Percentiles rank a stretch among this genome's conserved stretches.
Evolutionary conservation across 2,329 filamentous ascomycete genomes (phyloP).

Genomic region (Anisogramma anomala): DNA sequence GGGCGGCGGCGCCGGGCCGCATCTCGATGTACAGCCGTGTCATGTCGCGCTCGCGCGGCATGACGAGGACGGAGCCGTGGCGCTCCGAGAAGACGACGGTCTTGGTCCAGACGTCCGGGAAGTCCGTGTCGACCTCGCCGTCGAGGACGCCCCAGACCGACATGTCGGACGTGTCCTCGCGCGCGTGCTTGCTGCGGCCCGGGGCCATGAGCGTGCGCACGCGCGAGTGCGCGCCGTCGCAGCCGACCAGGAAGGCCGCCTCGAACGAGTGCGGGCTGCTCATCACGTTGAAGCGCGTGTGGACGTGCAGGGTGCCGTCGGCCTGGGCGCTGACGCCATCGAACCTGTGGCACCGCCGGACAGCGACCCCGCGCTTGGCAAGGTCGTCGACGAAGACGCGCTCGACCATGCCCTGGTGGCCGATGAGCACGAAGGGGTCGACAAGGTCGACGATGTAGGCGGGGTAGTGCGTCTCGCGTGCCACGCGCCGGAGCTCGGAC

Average conservation of each 20-base stretch:
- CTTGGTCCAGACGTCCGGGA: slow-evolving; percentile 67
- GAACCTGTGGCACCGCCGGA: slow-evolving; percentile 26
- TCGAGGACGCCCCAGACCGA: slow-evolving; percentile 60
- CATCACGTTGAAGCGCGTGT: slow-evolving; percentile 28
- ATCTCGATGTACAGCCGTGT: slow-evolving; percentile 53
- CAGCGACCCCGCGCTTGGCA: slow-evolving; percentile 34
- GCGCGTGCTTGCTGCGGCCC: slow-evolving; percentile 38
- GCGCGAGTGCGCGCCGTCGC: slow-evolving; percentile 55
- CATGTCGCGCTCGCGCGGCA: slow-evolving; percentile 62
- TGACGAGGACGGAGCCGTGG: slow-evolving; percentile 59
- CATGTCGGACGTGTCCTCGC: slow-evolving; percentile 41
- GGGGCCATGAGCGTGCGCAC: slow-evolving; percentile 50
- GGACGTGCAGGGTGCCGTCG: slow-evolving; percentile 32
- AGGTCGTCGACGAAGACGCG: slow-evolving; percentile 44
- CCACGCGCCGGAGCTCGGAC: slow-evolving; percentile 37
- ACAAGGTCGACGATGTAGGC: slow-evolving; percentile 23
- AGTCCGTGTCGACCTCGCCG: slow-evolving; percentile 58
- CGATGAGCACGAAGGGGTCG: slow-evolving; percentile 24
- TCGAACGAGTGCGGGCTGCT: slow-evolving; percentile 19
- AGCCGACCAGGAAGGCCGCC: slow-evolving; percentile 9
- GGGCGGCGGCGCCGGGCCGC: slow-evolving; percentile 30
- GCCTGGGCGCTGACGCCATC: slow-evolving; percentile 27
- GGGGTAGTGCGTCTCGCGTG: slow-evolving; percentile 23
- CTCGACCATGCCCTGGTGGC: slow-evolving; percentile 51
- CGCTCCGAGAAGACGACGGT: slow-evolving; percentile 56